Conservation (phyloP, 2,329 filamentous ascomycete genomes). For the Thelonectria olida region DNA sequence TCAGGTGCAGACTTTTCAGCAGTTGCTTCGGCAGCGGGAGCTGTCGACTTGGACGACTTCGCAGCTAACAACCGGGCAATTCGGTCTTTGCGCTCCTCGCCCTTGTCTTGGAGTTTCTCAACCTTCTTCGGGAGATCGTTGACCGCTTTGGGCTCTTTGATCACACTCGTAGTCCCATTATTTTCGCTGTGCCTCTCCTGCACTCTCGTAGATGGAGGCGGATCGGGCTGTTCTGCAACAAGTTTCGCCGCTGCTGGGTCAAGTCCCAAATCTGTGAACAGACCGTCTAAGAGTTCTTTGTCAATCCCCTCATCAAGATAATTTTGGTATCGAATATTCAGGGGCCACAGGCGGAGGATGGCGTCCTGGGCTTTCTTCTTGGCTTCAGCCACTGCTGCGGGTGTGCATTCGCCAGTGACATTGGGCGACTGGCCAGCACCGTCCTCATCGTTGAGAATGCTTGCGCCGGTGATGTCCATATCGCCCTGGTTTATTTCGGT, state of each 20-base stretch:
- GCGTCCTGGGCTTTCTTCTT: constrained; percentile 72
- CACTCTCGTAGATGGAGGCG: background rate
- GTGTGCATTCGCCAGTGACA: background rate
- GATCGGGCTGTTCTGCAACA: background rate
- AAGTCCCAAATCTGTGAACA: constrained; percentile 77
- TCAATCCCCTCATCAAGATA: constrained; percentile 80
- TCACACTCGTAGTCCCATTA: background rate
- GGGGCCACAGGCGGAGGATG: constrained; percentile 69
- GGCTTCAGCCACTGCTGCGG: constrained; percentile 47
- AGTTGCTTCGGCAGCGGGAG: constrained; percentile 23
- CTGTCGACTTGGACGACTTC: constrained; percentile 66
- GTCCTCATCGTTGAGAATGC: background rate
- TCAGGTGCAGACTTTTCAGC: background rate
- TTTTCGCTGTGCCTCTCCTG: background rate
- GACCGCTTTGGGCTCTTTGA: background rate
- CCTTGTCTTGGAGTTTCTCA: constrained; percentile 60
- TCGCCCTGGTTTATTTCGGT: background rate
- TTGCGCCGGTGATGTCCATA: background rate
- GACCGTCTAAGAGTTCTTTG: constrained; percentile 64
- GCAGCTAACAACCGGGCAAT: constrained; percentile 81
- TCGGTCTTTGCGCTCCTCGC: constrained; percentile 77
- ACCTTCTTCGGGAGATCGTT: constrained; percentile 37
- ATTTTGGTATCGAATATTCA: constrained; percentile 78
- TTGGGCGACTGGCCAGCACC: background rate
- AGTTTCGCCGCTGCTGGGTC: constrained; percentile 43